These are phyloP conservation scores for Tetrahymena malaccensis DNA, from an alignment of 73 alveolate species.

Conservation along the genomic window DNA sequence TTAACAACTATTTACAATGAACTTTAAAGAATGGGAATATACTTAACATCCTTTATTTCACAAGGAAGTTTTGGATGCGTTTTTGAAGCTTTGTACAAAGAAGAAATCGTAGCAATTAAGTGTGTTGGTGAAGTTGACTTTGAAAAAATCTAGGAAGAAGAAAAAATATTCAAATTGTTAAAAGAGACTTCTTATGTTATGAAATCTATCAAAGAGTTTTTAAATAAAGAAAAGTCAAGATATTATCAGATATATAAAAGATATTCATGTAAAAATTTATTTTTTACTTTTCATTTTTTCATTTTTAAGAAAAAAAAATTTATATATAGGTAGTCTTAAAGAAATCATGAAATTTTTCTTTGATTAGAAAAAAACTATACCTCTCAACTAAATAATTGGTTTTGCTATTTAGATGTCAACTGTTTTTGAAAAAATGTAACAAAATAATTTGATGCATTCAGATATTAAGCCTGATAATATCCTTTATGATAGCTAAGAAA, in stretches of 20 bases:
- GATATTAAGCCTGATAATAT: no score
- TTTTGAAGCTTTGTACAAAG: no score
- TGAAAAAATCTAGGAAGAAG: not conserved
- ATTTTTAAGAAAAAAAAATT: no score
- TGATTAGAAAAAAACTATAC: not conserved
- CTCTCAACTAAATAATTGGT: not conserved
- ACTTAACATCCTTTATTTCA: no score
- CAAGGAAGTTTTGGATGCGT: no score
- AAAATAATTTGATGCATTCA: not conserved
- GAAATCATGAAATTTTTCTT: not conserved
- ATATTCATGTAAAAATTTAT: not conserved
- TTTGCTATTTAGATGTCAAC: not conserved
- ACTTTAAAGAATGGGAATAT: no score
- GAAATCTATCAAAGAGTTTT: not conserved
- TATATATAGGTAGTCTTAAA: not conserved
- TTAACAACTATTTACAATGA: no score
- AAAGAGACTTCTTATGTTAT: not conserved
- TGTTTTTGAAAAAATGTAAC: not conserved
- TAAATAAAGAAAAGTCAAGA: not conserved
- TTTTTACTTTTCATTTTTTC: no score
- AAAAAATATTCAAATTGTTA: no score
- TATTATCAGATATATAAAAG: not conserved
- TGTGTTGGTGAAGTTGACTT: not conserved
- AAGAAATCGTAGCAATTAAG: not conserved
- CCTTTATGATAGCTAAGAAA: no score